Conservation (phyloP, 495 filamentous ascomycete genomes). For the Platismatia glauca region DNA sequence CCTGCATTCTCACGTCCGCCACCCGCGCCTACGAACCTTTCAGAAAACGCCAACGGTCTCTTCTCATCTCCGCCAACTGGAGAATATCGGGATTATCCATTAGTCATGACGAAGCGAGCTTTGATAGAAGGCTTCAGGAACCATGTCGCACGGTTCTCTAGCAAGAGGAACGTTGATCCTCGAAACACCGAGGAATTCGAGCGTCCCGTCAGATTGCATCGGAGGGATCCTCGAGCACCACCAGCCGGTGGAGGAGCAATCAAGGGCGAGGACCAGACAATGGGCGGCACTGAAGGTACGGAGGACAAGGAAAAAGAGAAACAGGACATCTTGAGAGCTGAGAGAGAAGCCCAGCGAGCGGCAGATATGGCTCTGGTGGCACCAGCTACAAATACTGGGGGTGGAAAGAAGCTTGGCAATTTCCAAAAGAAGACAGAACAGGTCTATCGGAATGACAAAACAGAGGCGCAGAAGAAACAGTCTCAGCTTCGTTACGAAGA, state of each 20-base stretch:
- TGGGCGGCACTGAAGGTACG: constrained; percentile 37
- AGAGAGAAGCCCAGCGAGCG: constrained; percentile 73
- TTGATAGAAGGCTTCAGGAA: constrained; percentile 72
- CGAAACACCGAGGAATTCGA: constrained; percentile 73
- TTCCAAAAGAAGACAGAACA: constrained; percentile 57
- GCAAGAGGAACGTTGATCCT: constrained; percentile 59
- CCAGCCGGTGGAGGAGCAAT: constrained; percentile 38
- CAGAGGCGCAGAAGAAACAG: constrained; percentile 69
- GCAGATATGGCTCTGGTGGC: constrained; percentile 83
- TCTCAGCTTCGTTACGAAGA: constrained; percentile 86
- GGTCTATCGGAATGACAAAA: constrained; percentile 70
- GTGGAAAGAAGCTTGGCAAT: constrained; percentile 51
- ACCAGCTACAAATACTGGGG: constrained; percentile 49
- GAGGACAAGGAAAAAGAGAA: constrained; percentile 63
- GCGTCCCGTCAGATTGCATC: constrained; percentile 76
- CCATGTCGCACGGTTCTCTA: constrained; percentile 71
- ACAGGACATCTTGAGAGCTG: constrained; percentile 58
- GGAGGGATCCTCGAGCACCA: constrained; percentile 74
- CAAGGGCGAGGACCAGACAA: constrained; percentile 42
- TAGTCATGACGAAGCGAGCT: constrained; percentile 71
- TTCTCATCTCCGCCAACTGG: constrained; percentile 51
- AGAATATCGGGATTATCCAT: constrained; percentile 51
- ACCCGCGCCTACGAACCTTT: constrained; percentile 8
- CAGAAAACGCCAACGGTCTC: constrained; percentile 42
- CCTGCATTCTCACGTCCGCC: constrained; percentile 8